phyloP scores from a whole-genome alignment of 1,284 basidiomycete genomes.

The Cutaneotrichosporon cavernicola region DNA sequence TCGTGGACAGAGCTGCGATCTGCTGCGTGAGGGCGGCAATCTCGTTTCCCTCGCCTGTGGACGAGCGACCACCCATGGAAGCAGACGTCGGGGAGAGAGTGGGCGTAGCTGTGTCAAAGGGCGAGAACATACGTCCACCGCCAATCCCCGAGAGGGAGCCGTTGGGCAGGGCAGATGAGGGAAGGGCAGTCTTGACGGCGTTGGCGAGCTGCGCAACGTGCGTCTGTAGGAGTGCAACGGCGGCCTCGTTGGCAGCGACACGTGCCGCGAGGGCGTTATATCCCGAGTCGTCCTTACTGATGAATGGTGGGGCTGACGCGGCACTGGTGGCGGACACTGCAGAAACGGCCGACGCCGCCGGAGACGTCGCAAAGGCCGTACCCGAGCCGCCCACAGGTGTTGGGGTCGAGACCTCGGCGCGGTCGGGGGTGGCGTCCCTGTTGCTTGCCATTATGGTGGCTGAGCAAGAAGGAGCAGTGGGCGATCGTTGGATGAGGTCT shows the following conservation, averaged over 20 bases:
- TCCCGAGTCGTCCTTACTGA: slow-evolving; percentile 5
- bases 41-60: background rate
- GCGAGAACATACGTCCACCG: slow-evolving; percentile 21
- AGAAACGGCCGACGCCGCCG: slow-evolving; percentile 3
- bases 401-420: background rate
- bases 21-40: slow-evolving; percentile 72
- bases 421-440: slow-evolving; percentile 2
- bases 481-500: background rate
- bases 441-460: slow-evolving; percentile 3
- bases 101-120: slow-evolving; percentile 22
- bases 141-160: slow-evolving; percentile 6
- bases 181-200: slow-evolving; percentile 27
- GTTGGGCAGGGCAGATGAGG: slow-evolving; percentile 1
- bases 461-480: background rate
- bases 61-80: background rate
- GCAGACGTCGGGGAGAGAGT: slow-evolving; percentile 6
- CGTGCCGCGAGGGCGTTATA: slow-evolving; percentile 40
- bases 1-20: slow-evolving; percentile 74
- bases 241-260: slow-evolving; percentile 38
- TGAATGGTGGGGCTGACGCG: slow-evolving; percentile 1
- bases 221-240: slow-evolving; percentile 36
- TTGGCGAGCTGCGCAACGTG: slow-evolving; percentile 40
- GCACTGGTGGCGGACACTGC: slow-evolving; percentile 1
- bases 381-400: background rate
- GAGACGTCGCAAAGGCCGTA: slow-evolving; percentile 3